A percentile compares a stretch with the other conserved stretches of the same genome.
phyloP scores from a whole-genome alignment of 345 rosid genomes.

The Noccaea caerulescens region DNA sequence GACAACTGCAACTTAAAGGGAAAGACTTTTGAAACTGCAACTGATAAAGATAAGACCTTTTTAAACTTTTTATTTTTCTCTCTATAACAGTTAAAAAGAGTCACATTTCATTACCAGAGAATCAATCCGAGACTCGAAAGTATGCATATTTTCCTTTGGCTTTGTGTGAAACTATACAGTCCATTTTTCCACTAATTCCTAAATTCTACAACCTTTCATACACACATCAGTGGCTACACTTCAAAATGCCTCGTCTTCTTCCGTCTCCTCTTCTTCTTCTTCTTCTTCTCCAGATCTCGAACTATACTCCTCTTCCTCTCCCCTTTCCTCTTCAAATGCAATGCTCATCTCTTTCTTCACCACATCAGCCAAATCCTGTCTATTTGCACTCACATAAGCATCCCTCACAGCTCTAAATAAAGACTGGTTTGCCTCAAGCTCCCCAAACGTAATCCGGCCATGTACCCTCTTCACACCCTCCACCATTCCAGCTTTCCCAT shows the following conservation, averaged over 20 bases:
- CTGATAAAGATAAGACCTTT: no score
- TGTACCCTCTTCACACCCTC: constrained; percentile 83
- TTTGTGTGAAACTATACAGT: constrained; percentile 32
- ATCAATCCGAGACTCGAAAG: constrained; percentile 25
- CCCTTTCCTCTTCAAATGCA: constrained; percentile 51
- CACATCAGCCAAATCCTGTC: constrained; percentile 69
- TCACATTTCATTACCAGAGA: constrained; percentile 18
- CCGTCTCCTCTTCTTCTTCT: constrained; percentile 38
- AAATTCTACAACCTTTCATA: constrained; percentile 30
- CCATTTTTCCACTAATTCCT: constrained; percentile 28
- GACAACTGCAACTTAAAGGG: no score
- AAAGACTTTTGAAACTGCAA: no score
- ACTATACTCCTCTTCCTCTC: constrained; percentile 41
- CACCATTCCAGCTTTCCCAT: constrained; percentile 83
- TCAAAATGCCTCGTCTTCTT: constrained; percentile 36
- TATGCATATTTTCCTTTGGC: constrained; percentile 22
- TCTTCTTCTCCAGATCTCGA: constrained; percentile 37
- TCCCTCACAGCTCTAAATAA: constrained; percentile 66
- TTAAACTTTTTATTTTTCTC: not conserved
- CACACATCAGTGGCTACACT: constrained; percentile 27
- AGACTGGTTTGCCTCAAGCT: constrained; percentile 57
- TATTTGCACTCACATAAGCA: constrained; percentile 63
- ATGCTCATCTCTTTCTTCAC: constrained; percentile 69
- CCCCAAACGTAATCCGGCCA: constrained; percentile 58
- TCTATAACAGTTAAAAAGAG: constrained; percentile 22